Evolutionary conservation across 768 basidiomycete genomes (phyloP).

Genomic region (Sistotremastrum suecicum): DNA sequence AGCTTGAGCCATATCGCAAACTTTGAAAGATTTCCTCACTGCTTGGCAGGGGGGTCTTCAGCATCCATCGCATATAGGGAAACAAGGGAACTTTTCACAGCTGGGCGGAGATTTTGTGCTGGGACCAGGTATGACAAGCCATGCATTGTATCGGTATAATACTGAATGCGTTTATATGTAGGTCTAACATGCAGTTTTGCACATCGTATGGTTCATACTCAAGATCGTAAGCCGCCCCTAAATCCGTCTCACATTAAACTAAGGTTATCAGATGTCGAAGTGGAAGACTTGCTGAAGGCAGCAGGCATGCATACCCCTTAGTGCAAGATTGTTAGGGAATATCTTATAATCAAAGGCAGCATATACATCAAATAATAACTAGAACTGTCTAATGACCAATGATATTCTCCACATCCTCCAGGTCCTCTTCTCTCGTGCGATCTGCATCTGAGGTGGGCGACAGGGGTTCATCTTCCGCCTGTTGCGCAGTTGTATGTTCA

Average conservation of each 20-base stretch:
- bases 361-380: no score
- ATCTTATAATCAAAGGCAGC: no score
- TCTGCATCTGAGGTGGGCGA: no score
- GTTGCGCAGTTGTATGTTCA: no score
- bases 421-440: no score
- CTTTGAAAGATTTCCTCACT: not conserved
- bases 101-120: conserved; percentile 52
- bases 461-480: no score
- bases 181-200: conserved; percentile 36
- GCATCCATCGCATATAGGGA: conserved; percentile 34
- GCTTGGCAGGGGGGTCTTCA: conserved; percentile 22
- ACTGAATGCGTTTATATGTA: conserved; percentile 6
- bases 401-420: no score
- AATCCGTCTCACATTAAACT: not conserved
- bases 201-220: conserved; percentile 44
- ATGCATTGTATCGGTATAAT: not conserved
- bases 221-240: conserved; percentile 30
- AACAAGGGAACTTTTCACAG: conserved; percentile 48
- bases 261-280: conserved; percentile 27
- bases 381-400: no score
- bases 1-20: conserved; percentile 3
- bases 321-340: no score
- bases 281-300: conserved; percentile 31
- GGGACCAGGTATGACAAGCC: conserved; percentile 30
- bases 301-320: conserved; percentile 19